Evolutionary conservation across 768 basidiomycete species (phyloP), one percentile per base, ranked within the genome.

Genomic region (Phylloporus sp.): DNA sequence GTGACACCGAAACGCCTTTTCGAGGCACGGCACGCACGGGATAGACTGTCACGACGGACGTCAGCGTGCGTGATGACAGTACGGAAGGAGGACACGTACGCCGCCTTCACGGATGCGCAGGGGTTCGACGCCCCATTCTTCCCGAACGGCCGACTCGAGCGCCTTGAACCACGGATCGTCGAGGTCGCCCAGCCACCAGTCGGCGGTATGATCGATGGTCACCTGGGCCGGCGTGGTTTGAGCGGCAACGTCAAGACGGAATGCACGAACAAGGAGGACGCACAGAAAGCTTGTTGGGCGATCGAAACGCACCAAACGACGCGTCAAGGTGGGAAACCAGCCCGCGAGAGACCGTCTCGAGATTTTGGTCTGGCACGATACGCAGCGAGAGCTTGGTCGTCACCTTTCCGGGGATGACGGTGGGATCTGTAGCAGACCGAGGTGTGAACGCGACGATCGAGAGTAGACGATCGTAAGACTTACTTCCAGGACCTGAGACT

Each of bases 131-230:
- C 83, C 83, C 95, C 95, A 99, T 57, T 94, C 90, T 36, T 88
- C 82, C 39, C 76, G 71, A 0, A 99, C 82, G 18, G 91, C 86
- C 31, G 73, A 69, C 62, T 95, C 90, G 41, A 99, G 74, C 0
- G 88, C 83, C 53, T 82, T 78, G 71, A 94, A 95, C 82, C 89
- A 96, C 4, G 77, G 77, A 48, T 86, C 84, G 44, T 90, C 80
- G 32, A 95, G 76, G 44, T 86, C 81, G 0, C 94, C 92, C 3
- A 99, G 75, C 95, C 95, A 99, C 94, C 94, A 98, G 58, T 93
- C 86, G 0, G 92, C 93, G 3, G 79, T 84, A 49, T 90, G 87
- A 34, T 86, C 81, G 43, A 96, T 80, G 17, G 71, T 75, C 53
- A 94, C 74, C 90, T 93, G 28, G 3, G 27, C 10, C 5, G 31